Base-by-base conservation (phyloP, 345 rosid species). In the Erodium maritimum region DNA sequence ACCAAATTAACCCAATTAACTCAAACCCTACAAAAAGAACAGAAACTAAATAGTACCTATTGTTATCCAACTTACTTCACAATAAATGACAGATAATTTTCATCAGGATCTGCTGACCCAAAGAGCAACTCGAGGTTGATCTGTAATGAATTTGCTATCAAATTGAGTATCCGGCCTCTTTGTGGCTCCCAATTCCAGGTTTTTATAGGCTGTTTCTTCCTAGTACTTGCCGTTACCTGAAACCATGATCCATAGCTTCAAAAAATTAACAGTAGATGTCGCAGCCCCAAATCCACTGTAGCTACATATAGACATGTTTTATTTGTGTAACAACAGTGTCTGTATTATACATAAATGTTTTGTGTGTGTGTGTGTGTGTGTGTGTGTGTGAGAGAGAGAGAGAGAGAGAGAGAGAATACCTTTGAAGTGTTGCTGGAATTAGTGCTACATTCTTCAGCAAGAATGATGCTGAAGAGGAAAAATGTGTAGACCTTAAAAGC, bases 121-220 rank as follows among this genome's bases (percentile, higher is more conserved):
- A 93, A 93, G 71, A 93, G 95, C 78, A 93, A 70, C 5, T 74
- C 51, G 33, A 93, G 80, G 86, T 89, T 89, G 82, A 87, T 80
- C 69, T 93, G 96, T 19, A 93, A 78, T 17, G 99, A 93, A 75
- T 80, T 93, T 13, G 99, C 95, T 67, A 89, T 84, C 73, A 87
- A 68, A 75, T 66, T 83, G 59, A 93, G 96, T 69, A 93, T 74
- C 42, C 97, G 79, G 42, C 79, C 91, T 69, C 97, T 82, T 61
- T 81, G 95, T 54, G 78, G 73, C 42, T 93, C 99, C 96, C 89
- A 89, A 60, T 83, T 82, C 99, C 97, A 89, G 10, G 88, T 79
- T 33, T 77, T 79, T 16, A 79, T 25, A 18, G 61, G 61, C 37
- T 75, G 81, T 70, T 81, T 93, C 88, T 87, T 93, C 80, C 82